A percentile compares a stretch with the other conserved stretches of the same genome.
These are phyloP conservation scores for Daldinia caldariorum DNA, from an alignment of 495 filamentous ascomycete species.

Conservation along the genomic window DNA sequence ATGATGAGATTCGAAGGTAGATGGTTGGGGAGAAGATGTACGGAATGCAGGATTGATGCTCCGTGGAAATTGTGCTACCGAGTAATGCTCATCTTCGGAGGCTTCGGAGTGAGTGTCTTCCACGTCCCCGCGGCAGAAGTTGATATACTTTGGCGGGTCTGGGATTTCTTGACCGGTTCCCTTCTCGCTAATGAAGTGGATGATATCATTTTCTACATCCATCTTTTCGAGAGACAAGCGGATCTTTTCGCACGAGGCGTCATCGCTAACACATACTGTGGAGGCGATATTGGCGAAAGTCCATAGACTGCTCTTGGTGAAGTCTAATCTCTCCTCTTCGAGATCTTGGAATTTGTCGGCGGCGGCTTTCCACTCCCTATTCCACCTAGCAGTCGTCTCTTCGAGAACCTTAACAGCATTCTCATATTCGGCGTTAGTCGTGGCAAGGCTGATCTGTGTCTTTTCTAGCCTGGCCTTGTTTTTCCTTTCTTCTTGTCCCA, in stretches of 20 bases:
- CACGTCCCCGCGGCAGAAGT: conserved; percentile 93
- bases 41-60: conserved; percentile 95
- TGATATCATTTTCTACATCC: conserved; percentile 96
- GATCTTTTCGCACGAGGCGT: conserved; percentile 96
- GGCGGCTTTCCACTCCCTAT: conserved; percentile 95
- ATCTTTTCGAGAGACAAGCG: conserved; percentile 93
- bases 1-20: conserved; percentile 88
- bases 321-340: conserved; percentile 96
- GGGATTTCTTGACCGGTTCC: conserved; percentile 98
- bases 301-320: conserved; percentile 97
- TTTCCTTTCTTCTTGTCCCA: conserved; percentile 98
- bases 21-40: conserved; percentile 82
- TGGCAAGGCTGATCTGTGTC: conserved; percentile 92
- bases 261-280: conserved; percentile 98
- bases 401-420: conserved; percentile 90
- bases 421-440: conserved; percentile 92
- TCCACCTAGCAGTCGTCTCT: conserved; percentile 96
- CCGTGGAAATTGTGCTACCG: conserved; percentile 93
- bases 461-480: conserved; percentile 99
- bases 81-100: conserved; percentile 86
- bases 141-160: conserved; percentile 96
- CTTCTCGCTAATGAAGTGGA: conserved; percentile 84
- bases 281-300: conserved; percentile 96
- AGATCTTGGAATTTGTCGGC: conserved; percentile 99
- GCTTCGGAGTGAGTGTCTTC: conserved; percentile 82